Evolutionary conservation across 805 yeast genomes (phyloP).

Genomic region (Saturnispora halmiae): DNA sequence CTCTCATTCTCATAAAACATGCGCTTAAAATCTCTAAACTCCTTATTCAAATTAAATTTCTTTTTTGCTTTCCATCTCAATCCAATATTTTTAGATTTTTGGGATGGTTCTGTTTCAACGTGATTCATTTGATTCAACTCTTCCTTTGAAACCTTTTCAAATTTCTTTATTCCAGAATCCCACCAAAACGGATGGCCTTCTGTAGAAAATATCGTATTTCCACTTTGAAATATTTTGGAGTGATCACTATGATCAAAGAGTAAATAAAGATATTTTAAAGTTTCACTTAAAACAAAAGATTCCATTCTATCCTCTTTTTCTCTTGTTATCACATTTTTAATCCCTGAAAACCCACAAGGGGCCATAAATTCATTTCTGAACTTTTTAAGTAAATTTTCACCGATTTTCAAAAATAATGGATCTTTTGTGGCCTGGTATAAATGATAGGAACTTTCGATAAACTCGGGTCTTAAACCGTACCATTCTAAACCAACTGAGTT

Average conservation of each 20-base stretch:
- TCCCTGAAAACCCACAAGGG: conserved; percentile 75
- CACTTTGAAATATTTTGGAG: conserved; percentile 16
- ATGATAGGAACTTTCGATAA: conserved; percentile 80
- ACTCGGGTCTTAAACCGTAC: conserved; percentile 92
- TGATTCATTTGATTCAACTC: conserved; percentile 12
- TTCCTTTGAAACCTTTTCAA: conserved; percentile 16
- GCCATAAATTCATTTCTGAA: conserved; percentile 44
- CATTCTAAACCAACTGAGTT: conserved; percentile 58
- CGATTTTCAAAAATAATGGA: conserved; percentile 72
- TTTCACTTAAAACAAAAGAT: conserved; percentile 80
- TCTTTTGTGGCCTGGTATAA: conserved; percentile 78
- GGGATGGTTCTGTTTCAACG: conserved; percentile 4
- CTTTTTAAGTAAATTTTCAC: conserved; percentile 52
- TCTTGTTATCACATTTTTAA: conserved; percentile 57
- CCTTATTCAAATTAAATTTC: conserved; percentile 13
- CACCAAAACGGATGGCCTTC: conserved; percentile 91
- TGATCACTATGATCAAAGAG: conserved; percentile 51
- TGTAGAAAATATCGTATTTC: conserved; percentile 54
- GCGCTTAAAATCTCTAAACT: conserved; percentile 13
- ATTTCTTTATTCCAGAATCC: conserved; percentile 27
- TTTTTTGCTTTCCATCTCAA: too few species aligned
- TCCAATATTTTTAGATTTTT: too few species aligned
- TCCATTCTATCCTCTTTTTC: conserved; percentile 77
- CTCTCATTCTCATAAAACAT: conserved; percentile 7
- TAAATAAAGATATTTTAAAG: conserved; percentile 72